Evolutionary conservation across 495 filamentous ascomycete genomes (phyloP), one percentile per base, ranked within the genome.

Genomic region (Choiromyces venosus): DNA sequence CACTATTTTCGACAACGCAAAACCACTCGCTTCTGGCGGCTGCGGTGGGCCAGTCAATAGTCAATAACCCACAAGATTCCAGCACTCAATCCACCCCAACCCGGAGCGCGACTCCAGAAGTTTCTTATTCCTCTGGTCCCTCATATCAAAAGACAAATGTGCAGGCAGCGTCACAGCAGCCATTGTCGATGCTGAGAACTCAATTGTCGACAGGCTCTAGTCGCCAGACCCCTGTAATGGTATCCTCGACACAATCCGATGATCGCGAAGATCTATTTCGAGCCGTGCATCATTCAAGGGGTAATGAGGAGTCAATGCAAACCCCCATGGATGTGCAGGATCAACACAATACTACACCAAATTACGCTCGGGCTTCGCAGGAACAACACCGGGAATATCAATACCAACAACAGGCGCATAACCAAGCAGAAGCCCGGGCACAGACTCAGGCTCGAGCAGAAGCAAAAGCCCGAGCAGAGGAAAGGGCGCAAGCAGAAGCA

Each of bases 361-460:
- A 61, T 61, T 61, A 61, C 52, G 4, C 52, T 12, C 52, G 52
- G 25, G 33, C 25, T 29, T 4, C 33, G 6, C 52, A 61, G 4
- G 52, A 61, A 61, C 52, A 61, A 29, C 52, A 33, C 25, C 52
- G 33, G 18, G 52, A 61, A 33, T 61, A 61, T 61, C 52, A 33
- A 16, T 61, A 61, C 16, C 52, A 61, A 18, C 52, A 61, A 0
- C 52, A 29, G 52, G 12, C 25, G 7, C 52, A 61, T 6, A 61
- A 16, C 52, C 52, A 61, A 61, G 25, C 25, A 12, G 52, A 56
- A 56, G 46, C 37, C 2, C 68, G 46, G 25, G 21, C 39, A 37
- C 74, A 71, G 61, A 40, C 25, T 14, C 74, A 76, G 37, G 35
- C 52, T 35, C 68, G 40, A 12, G 64, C 64, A 29, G 61, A 70